These are phyloP conservation scores for Calocera cornea DNA, from an alignment of 768 basidiomycete genomes.

Conservation along the genomic window DNA sequence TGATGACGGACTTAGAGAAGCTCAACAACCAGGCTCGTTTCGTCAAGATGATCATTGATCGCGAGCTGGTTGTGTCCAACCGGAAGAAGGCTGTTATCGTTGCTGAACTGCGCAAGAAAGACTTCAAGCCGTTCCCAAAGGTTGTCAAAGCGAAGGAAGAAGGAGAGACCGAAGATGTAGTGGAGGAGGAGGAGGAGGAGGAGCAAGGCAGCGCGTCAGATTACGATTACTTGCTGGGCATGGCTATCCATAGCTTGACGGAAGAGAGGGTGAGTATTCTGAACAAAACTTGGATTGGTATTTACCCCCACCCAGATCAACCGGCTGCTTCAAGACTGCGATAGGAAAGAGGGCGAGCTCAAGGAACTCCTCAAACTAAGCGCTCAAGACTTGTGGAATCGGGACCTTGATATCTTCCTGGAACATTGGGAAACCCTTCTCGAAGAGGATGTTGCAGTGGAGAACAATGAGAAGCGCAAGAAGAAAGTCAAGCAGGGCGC, in stretches of 20 bases:
- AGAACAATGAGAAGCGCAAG: constrained; percentile 40
- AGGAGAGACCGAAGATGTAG: constrained; percentile 48
- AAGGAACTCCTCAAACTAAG: constrained; percentile 60
- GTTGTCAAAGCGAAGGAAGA: constrained; percentile 48
- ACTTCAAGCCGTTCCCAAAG: constrained; percentile 91
- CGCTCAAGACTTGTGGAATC: constrained; percentile 78
- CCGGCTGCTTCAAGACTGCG: constrained; percentile 64
- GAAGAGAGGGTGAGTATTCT: constrained; percentile 57
- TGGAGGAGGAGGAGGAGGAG: constrained; percentile 42
- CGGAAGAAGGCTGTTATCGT: constrained; percentile 84
- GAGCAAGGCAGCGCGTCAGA: constrained; percentile 44
- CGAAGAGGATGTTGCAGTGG: constrained; percentile 30
- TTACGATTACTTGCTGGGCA: constrained; percentile 86
- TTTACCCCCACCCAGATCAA: constrained; percentile 44
- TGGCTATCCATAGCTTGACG: constrained; percentile 92
- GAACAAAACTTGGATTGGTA: background rate
- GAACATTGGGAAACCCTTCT: constrained; percentile 52
- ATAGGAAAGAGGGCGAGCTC: constrained; percentile 71
- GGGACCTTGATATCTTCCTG: constrained; percentile 73
- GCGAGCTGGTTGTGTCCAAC: constrained; percentile 65
- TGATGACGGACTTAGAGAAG: constrained; percentile 68
- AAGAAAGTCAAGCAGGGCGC: constrained; percentile 38
- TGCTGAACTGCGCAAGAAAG: constrained; percentile 59
- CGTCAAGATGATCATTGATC: constrained; percentile 87
- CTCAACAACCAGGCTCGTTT: constrained; percentile 93